phyloP scores from a whole-genome alignment of 2,329 filamentous ascomycete genomes.

The Clonostachys rhizophaga region DNA sequence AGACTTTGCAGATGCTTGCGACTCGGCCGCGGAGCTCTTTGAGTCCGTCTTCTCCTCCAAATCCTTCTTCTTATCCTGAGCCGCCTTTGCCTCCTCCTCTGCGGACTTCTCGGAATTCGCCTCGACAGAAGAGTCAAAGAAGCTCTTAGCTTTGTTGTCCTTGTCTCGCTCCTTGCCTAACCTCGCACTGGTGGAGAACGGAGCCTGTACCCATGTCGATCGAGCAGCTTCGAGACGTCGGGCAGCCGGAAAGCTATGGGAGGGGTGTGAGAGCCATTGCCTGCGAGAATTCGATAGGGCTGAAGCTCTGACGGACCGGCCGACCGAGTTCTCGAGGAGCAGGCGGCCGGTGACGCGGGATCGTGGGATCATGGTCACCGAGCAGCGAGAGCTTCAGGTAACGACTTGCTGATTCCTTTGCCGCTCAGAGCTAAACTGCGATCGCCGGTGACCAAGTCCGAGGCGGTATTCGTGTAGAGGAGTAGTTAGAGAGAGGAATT shows the following conservation, averaged over 20 bases:
- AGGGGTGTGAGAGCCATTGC: constrained; percentile 6
- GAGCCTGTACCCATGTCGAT: constrained; percentile 16
- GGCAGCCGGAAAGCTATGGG: constrained; percentile 18
- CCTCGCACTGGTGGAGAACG: constrained; percentile 28
- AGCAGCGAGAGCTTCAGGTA: not conserved
- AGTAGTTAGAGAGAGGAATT: not conserved
- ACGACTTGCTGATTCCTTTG: too few species aligned
- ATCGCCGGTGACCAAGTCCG: too few species aligned
- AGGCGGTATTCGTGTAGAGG: not conserved
- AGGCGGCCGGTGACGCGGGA: constrained; percentile 32
- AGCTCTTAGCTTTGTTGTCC: constrained; percentile 32
- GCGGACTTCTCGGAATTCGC: constrained; percentile 38
- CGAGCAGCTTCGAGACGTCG: constrained; percentile 20
- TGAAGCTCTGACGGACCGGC: constrained; percentile 12
- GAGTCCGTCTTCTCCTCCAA: constrained; percentile 40
- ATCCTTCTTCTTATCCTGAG: constrained; percentile 37
- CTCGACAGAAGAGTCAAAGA: constrained; percentile 43
- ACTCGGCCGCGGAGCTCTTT: constrained; percentile 34
- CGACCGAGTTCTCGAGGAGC: constrained; percentile 25
- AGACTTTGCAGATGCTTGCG: constrained; percentile 38
- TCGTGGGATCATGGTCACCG: constrained; percentile 31
- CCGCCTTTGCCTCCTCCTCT: constrained; percentile 48
- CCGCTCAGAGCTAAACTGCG: too few species aligned
- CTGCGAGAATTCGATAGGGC: constrained; percentile 16
- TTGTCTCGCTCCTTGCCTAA: constrained; percentile 25